These are phyloP conservation scores for Marchantia paleacea DNA, from an alignment of 225 moss, liverwort and hornwort species.

Conservation along the genomic window DNA sequence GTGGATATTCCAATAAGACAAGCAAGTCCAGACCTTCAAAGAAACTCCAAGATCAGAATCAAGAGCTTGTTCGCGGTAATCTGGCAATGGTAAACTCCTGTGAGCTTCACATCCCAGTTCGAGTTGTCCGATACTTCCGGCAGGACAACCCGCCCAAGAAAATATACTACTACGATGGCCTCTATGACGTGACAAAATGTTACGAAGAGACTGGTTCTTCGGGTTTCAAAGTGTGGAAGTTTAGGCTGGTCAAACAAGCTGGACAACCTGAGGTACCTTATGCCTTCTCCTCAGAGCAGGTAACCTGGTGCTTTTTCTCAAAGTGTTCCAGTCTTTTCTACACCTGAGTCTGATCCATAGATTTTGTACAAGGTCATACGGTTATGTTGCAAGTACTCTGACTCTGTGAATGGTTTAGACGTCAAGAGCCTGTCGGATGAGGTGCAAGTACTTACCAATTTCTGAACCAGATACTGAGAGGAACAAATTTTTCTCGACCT, in stretches of 20 bases:
- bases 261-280: not conserved
- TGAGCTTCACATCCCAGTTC: not conserved
- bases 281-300: not conserved
- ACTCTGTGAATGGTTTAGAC: no score
- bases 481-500: no score
- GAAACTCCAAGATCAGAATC: not conserved
- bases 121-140: conserved; percentile 11
- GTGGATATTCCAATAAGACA: conserved; percentile 11
- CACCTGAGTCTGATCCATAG: not conserved
- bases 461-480: no score
- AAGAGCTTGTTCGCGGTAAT: conserved; percentile 26
- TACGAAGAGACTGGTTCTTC: not conserved
- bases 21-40: no score
- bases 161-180: conserved; percentile 48
- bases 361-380: not conserved
- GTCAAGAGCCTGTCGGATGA: no score
- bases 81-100: conserved; percentile 14
- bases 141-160: conserved; percentile 22
- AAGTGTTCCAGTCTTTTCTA: not conserved
- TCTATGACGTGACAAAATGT: conserved; percentile 39
- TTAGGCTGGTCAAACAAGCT: conserved; percentile 3
- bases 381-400: no score
- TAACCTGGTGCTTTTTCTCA: not conserved
- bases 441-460: no score
- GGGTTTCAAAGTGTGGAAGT: conserved; percentile 17